These are phyloP conservation scores for Dactylonectria estremocensis DNA, from an alignment of 2,329 filamentous ascomycete species.

Conservation along the genomic window DNA sequence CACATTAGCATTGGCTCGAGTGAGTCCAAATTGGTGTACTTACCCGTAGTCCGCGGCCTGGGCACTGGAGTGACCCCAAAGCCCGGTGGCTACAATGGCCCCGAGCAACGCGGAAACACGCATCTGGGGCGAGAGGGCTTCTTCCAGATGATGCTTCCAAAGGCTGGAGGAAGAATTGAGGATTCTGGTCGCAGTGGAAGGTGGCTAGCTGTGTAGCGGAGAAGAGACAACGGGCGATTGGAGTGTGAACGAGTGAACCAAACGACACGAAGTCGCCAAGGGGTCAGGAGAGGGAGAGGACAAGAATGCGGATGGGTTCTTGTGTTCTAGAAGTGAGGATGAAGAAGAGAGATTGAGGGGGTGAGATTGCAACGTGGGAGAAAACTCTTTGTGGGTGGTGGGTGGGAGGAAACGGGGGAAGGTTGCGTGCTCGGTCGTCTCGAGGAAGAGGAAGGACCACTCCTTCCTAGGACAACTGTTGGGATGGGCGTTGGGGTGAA, in stretches of 20 bases:
- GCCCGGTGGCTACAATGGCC: conserved; percentile 54
- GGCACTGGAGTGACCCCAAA: conserved; percentile 52
- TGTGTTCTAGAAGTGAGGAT: conserved; percentile 34
- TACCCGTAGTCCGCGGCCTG: conserved; percentile 54
- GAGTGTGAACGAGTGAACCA: conserved; percentile 31
- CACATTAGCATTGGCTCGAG: conserved; percentile 25
- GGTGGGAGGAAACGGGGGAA: conserved; percentile 24
- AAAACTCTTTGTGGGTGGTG: conserved; percentile 23
- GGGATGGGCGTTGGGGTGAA: conserved; percentile 33
- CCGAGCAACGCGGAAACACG: conserved; percentile 55
- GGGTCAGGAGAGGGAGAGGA: conserved; percentile 34
- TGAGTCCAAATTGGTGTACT: conserved; percentile 30
- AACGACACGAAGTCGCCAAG: conserved; percentile 34
- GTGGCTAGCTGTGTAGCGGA: conserved; percentile 7
- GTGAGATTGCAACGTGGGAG: conserved; percentile 33
- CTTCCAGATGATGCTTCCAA: conserved; percentile 7
- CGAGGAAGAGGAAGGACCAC: conserved; percentile 30
- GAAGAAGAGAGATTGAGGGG: conserved; percentile 28
- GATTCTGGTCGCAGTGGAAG: neutral
- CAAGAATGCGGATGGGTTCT: conserved; percentile 33
- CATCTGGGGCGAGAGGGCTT: conserved; percentile 53
- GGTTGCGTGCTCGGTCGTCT: conserved; percentile 22
- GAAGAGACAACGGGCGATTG: conserved; percentile 3
- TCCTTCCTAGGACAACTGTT: conserved; percentile 41
- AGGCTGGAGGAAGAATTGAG: neutral